A percentile compares a stretch with the other conserved stretches of the same genome.
These are phyloP conservation scores for Smallanthus sonchifolius DNA, from an alignment of 129 eudicot genomes.

Conservation along the genomic window DNA sequence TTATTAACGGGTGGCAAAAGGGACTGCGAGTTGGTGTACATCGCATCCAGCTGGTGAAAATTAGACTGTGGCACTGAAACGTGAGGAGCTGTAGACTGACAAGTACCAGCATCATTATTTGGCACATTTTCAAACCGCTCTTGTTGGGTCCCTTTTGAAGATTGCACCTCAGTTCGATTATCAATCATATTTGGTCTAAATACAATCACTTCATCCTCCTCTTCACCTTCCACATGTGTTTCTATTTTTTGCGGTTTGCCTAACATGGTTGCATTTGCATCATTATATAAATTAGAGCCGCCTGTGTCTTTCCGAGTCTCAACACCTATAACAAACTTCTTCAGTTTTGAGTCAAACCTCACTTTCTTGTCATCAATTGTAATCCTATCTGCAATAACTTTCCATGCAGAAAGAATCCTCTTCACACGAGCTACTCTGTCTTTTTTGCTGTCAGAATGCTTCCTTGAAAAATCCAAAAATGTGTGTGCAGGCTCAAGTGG, in stretches of 20 bases:
- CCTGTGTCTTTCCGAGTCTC: constrained; percentile 28
- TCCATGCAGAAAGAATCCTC: constrained; percentile 57
- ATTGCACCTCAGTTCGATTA: constrained; percentile 34
- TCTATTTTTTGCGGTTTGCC: constrained; percentile 21
- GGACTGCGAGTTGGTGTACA: constrained; percentile 24
- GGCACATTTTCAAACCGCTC: constrained; percentile 25
- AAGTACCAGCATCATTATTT: constrained; percentile 13
- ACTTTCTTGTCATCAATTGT: constrained; percentile 41
- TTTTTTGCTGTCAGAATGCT: constrained; percentile 41
- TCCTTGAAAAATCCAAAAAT: constrained; percentile 55
- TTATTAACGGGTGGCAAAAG: constrained; percentile 3
- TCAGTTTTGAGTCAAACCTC: constrained; percentile 36
- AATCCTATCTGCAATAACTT: constrained; percentile 37
- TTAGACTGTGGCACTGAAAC: constrained; percentile 24
- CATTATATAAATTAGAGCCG: constrained; percentile 26
- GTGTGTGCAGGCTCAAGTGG: constrained; percentile 61
- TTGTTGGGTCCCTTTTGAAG: constrained; percentile 12
- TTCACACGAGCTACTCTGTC: constrained; percentile 48
- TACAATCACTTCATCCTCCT: constrained; percentile 64
- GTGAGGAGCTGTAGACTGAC: constrained; percentile 17
- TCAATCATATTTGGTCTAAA: constrained; percentile 48
- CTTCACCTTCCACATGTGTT: constrained; percentile 40
- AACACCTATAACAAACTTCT: constrained; percentile 42
- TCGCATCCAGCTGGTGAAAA: constrained; percentile 13
- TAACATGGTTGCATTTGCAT: constrained; percentile 8